phyloP scores from a whole-genome alignment of 176 grass and related monocot species.

The Oryza brachyantha region DNA sequence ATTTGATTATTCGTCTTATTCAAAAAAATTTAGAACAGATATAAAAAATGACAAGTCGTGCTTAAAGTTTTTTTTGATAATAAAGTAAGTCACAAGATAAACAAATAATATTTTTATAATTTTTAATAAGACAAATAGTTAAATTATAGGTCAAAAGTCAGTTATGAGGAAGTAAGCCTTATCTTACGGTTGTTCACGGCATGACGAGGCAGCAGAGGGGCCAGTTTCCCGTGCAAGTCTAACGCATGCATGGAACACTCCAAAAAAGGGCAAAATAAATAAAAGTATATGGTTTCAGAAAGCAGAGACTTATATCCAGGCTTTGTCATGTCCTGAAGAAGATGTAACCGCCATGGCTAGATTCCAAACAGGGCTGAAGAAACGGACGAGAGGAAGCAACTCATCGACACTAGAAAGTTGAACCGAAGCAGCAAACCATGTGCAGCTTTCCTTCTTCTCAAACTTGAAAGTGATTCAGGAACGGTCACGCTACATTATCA shows the following conservation, averaged over 20 bases:
- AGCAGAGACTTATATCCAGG: neutral
- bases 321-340: conserved; percentile 5
- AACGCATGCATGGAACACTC: neutral
- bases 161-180: no score
- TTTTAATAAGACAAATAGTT: no score
- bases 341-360: conserved; percentile 7
- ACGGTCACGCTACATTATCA: neutral
- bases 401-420: conserved; percentile 19
- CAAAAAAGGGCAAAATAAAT: neutral
- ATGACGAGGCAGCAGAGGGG: neutral
- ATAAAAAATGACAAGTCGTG: no score
- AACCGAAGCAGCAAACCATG: conserved; percentile 29
- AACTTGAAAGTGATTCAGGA: neutral
- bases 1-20: no score
- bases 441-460: neutral
- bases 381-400: conserved; percentile 23
- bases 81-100: no score
- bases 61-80: no score
- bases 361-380: conserved; percentile 5
- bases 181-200: neutral
- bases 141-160: no score
- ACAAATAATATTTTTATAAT: no score
- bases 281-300: neutral
- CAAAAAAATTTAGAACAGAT: no score
- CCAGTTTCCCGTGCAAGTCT: neutral